Evolutionary conservation across 768 basidiomycete species (phyloP).

Genomic region (Lactarius hatsudake): DNA sequence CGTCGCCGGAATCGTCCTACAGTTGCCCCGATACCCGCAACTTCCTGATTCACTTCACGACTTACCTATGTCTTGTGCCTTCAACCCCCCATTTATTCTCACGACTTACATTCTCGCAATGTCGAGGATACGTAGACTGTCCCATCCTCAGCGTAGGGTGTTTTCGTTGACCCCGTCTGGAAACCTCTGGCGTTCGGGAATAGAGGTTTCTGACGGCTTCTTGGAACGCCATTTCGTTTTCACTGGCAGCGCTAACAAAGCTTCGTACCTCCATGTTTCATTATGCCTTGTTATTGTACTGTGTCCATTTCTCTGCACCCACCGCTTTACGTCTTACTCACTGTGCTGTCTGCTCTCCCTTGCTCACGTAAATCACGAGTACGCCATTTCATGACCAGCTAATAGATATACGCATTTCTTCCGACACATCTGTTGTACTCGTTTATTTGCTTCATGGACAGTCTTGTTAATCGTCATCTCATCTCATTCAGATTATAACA

Average conservation of each 20-base stretch:
- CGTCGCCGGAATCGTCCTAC: constrained; percentile 18
- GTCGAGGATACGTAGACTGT: not conserved
- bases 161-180: not conserved
- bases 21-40: not conserved
- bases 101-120: not conserved
- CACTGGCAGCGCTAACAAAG: not conserved
- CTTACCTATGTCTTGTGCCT: not conserved
- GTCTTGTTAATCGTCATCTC: not conserved
- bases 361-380: not conserved
- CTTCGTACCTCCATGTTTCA: not conserved
- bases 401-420: not conserved
- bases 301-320: not conserved
- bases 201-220: not conserved
- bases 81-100: not conserved
- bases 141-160: not conserved
- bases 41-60: not conserved
- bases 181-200: not conserved
- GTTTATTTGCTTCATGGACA: not conserved
- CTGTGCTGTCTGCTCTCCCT: not conserved
- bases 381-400: not conserved
- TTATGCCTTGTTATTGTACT: constrained; percentile 5
- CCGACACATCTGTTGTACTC: not conserved
- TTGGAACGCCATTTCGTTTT: not conserved
- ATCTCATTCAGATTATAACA: not conserved
- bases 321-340: not conserved